These are phyloP conservation scores for Trichoderma cornu-damae DNA, from an alignment of 2,329 filamentous ascomycete genomes.

Conservation along the genomic window DNA sequence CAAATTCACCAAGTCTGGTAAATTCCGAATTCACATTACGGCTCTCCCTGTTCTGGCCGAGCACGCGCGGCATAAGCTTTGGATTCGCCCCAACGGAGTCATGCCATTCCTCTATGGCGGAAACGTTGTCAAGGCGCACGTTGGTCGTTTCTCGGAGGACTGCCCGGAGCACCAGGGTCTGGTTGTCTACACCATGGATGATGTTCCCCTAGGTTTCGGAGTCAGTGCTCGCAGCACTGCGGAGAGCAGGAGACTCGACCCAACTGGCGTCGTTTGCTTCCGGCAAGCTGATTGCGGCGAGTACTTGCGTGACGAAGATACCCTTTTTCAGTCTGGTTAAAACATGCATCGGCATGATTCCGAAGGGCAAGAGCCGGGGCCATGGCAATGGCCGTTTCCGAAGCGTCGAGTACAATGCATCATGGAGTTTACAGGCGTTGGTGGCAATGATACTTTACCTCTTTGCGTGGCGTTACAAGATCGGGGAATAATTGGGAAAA, in stretches of 20 bases:
- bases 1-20: slow-evolving; percentile 94
- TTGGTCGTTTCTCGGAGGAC: slow-evolving; percentile 83
- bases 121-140: slow-evolving; percentile 67
- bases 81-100: slow-evolving; percentile 92
- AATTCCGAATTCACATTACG: slow-evolving; percentile 92
- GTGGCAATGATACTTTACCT: slow-evolving; percentile 5
- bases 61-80: slow-evolving; percentile 93
- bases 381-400: background rate
- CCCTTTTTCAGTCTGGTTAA: slow-evolving; percentile 54
- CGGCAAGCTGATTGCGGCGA: slow-evolving; percentile 92
- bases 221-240: slow-evolving; percentile 83
- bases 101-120: slow-evolving; percentile 97
- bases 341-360: background rate
- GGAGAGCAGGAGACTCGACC: slow-evolving; percentile 78
- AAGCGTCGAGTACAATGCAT: background rate
- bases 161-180: slow-evolving; percentile 90
- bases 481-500: background rate
- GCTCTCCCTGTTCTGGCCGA: slow-evolving; percentile 80
- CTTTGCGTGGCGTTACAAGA: slow-evolving; percentile 7
- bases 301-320: slow-evolving; percentile 80
- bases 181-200: slow-evolving; percentile 85
- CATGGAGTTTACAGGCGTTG: slow-evolving; percentile 13
- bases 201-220: slow-evolving; percentile 84
- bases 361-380: background rate
- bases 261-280: slow-evolving; percentile 84